Conservation (phyloP, 441 rosid species). For the Euphorbia schlechtendalii region DNA sequence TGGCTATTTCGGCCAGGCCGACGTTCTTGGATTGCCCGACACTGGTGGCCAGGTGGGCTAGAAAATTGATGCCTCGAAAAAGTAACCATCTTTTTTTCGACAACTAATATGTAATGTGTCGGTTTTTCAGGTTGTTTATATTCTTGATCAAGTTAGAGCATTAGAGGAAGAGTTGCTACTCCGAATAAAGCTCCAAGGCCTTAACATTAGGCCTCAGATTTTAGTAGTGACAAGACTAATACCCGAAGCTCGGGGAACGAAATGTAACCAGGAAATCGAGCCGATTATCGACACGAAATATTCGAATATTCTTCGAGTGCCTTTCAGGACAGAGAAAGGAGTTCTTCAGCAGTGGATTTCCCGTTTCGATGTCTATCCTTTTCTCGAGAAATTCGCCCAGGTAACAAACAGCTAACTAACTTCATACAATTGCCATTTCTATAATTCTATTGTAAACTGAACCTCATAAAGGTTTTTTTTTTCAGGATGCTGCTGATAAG, state of each 20-base stretch:
- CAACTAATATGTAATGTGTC: neutral
- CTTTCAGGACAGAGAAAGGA: conserved; percentile 66
- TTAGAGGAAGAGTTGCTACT: conserved; percentile 70
- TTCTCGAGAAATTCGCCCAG: conserved; percentile 68
- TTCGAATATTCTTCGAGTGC: conserved; percentile 77
- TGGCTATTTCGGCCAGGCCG: conserved; percentile 85
- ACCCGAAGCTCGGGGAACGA: conserved; percentile 78
- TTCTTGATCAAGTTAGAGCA: conserved; percentile 94
- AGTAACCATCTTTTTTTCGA: neutral
- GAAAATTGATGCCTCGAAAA: neutral
- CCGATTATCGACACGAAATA: conserved; percentile 61
- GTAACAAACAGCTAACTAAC: no score
- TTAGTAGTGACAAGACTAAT: conserved; percentile 81
- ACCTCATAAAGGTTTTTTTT: neutral
- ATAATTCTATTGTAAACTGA: no score
- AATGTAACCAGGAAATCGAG: conserved; percentile 77
- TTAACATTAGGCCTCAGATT: conserved; percentile 68
- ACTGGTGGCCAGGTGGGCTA: conserved; percentile 81
- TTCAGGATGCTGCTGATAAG: conserved; percentile 59
- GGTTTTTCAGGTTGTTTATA: conserved; percentile 70
- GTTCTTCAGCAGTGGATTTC: conserved; percentile 78
- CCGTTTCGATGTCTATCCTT: conserved; percentile 82
- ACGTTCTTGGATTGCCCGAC: conserved; percentile 90
- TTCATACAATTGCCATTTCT: no score
- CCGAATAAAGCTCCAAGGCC: conserved; percentile 74